These are phyloP conservation scores for Epicoccum sorghinum DNA, from an alignment of 2,329 filamentous ascomycete genomes.

Conservation along the genomic window DNA sequence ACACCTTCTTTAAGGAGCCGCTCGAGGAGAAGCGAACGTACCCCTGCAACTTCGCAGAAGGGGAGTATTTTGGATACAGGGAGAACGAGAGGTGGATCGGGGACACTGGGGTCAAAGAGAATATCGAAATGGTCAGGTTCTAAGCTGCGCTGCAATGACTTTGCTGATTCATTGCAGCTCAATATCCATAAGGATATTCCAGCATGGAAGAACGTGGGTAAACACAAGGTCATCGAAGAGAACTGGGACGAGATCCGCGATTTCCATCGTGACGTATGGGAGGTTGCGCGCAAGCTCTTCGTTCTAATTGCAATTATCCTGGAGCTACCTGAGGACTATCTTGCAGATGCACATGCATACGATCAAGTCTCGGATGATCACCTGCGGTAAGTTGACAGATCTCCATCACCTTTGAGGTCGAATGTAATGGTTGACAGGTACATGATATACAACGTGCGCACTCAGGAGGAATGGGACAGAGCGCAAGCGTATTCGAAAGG, in stretches of 20 bases:
- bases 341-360: constrained; percentile 24
- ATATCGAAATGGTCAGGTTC: constrained; percentile 40
- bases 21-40: constrained; percentile 21
- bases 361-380: constrained; percentile 23
- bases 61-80: constrained; percentile 28
- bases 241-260: constrained; percentile 21
- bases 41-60: constrained; percentile 21
- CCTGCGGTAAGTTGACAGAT: constrained; percentile 6
- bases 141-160: too few relatives aligned
- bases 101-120: constrained; percentile 47
- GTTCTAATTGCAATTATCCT: constrained; percentile 42
- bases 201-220: constrained; percentile 13
- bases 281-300: constrained; percentile 53
- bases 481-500: constrained; percentile 40
- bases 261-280: constrained; percentile 35
- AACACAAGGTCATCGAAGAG: constrained; percentile 15
- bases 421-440: constrained; percentile 1
- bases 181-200: constrained; percentile 25
- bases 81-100: constrained; percentile 41
- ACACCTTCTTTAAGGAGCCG: constrained; percentile 23
- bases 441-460: constrained; percentile 29
- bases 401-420: neutral
- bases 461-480: constrained; percentile 41
- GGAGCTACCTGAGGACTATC: constrained; percentile 24
- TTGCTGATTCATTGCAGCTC: constrained; percentile 12